Evolutionary conservation across 805 yeast genomes (phyloP).

Genomic region (Ogataea allantospora): DNA sequence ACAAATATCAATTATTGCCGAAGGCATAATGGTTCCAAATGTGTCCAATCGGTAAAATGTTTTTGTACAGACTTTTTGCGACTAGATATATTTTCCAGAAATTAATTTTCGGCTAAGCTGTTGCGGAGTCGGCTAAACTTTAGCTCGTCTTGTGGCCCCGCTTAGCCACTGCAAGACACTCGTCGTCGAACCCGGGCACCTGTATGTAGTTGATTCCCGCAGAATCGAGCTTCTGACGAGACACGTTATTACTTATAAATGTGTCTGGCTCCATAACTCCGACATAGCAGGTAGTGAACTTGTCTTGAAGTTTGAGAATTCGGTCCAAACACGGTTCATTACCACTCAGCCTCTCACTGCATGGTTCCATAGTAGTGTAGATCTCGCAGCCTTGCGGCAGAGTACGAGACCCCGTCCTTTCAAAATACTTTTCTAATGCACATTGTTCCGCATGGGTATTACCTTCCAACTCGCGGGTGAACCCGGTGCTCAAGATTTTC

Average conservation of each 20-base stretch:
- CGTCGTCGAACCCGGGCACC: conserved; percentile 79
- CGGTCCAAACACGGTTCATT: conserved; percentile 86
- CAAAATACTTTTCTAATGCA: conserved; percentile 74
- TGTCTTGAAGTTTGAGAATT: conserved; percentile 48
- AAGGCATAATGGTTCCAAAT: conserved; percentile 5
- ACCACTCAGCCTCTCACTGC: conserved; percentile 85
- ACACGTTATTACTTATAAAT: conserved; percentile 77
- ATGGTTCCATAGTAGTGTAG: conserved; percentile 98
- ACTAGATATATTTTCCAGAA: conserved; percentile 11
- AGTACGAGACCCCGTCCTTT: conserved; percentile 33
- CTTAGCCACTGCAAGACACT: conserved; percentile 65
- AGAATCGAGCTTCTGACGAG: conserved; percentile 50
- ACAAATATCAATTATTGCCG: conserved; percentile 24
- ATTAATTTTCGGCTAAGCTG: conserved; percentile 4
- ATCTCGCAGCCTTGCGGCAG: conserved; percentile 77
- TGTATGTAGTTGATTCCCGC: conserved; percentile 70
- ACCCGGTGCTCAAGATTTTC: conserved; percentile 73
- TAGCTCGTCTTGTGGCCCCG: conserved; percentile 56
- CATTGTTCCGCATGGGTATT: conserved; percentile 98
- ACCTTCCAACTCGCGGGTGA: conserved; percentile 86
- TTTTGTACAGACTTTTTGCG: conserved; percentile 1
- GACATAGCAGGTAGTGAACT: conserved; percentile 75
- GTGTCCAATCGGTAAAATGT: background rate
- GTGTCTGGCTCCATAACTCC: conserved; percentile 91
- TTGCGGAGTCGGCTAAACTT: conserved; percentile 4